A percentile compares a stretch with the other conserved stretches of the same genome.
These are phyloP conservation scores for Solanum paucissectum DNA, from an alignment of 257 asterid species.

Conservation along the genomic window DNA sequence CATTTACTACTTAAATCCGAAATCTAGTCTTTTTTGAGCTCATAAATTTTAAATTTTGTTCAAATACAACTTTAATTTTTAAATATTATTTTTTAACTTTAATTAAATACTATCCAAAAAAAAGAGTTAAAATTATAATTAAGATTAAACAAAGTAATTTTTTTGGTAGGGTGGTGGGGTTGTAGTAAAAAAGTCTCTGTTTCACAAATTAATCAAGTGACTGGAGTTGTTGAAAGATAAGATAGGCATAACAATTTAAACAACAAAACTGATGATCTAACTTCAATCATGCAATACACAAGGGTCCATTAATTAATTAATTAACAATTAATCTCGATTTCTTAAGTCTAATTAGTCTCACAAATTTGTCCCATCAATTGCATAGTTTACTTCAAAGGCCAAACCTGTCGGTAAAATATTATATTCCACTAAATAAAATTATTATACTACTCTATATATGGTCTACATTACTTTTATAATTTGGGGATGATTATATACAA, in stretches of 20 bases:
- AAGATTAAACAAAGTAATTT: no score
- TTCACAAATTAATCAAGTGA: constrained; percentile 11
- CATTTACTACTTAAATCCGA: not conserved
- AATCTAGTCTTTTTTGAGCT: not conserved
- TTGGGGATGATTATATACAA: not conserved
- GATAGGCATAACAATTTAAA: constrained; percentile 9
- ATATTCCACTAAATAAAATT: not conserved
- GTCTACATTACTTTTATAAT: not conserved
- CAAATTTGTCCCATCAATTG: not conserved
- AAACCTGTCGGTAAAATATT: not conserved
- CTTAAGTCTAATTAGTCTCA: not conserved
- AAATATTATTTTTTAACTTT: not conserved
- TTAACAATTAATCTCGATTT: not conserved
- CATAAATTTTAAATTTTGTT: no score
- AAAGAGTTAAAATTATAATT: not conserved
- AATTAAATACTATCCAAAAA: no score
- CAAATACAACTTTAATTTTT: not conserved
- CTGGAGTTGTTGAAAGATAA: constrained; percentile 22
- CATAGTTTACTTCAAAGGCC: not conserved
- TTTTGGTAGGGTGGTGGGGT: no score
- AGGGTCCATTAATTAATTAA: not conserved
- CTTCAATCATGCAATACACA: constrained; percentile 1
- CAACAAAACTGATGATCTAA: not conserved
- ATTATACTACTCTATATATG: not conserved
- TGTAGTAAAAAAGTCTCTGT: not conserved